phyloP scores from a whole-genome alignment of 2,329 filamentous ascomycete genomes.

The Fusarium denticulatum region DNA sequence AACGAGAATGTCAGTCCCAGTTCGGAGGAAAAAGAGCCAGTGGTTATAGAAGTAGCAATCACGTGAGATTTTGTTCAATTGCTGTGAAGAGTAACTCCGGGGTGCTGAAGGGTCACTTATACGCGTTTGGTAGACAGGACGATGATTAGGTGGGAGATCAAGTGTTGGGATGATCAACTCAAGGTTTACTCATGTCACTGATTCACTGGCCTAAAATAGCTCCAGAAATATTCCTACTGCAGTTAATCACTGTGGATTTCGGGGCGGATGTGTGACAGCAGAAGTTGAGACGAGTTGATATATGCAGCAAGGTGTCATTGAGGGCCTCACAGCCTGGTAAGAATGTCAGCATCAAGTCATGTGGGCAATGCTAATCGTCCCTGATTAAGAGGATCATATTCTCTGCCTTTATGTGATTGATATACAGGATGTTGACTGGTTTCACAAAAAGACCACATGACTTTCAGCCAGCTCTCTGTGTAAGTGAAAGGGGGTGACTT shows the following conservation, averaged over 20 bases:
- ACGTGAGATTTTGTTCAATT: neutral
- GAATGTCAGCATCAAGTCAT: neutral
- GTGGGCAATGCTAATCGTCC: neutral
- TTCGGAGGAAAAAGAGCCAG: neutral
- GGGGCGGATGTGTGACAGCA: neutral
- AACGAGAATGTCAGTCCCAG: neutral
- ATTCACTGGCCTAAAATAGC: neutral
- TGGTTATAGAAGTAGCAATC: neutral
- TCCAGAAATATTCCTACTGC: neutral
- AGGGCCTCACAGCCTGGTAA: neutral
- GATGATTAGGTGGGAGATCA: neutral
- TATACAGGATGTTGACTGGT: neutral
- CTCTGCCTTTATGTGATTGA: neutral
- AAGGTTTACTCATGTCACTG: neutral
- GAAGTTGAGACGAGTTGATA: neutral
- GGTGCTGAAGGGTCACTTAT: neutral
- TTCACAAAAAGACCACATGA: neutral
- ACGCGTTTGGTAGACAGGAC: neutral
- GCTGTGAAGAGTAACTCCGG: neutral
- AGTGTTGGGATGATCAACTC: neutral
- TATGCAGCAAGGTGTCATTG: conserved; percentile 5
- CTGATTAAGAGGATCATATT: neutral
- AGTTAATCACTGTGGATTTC: neutral
- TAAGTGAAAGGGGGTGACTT: neutral
- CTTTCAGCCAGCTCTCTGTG: neutral